Base-by-base conservation (phyloP, 306 rosid species). In the Delonix regia region DNA sequence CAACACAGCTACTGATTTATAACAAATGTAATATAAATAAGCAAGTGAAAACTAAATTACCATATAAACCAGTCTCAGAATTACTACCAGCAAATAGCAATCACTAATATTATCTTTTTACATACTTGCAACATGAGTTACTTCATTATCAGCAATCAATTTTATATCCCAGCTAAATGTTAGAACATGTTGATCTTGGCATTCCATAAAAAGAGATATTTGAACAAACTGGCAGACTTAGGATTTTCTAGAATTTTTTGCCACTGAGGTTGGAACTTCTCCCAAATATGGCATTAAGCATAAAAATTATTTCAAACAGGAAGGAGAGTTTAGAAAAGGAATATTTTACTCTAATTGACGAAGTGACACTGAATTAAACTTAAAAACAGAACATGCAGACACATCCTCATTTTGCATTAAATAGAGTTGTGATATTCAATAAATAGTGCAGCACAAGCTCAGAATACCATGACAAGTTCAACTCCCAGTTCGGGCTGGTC, bases 401-500 rank as follows among this genome's bases (percentile, higher is more conserved):
- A 39, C 18, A 42, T 6, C 49, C 55, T 42, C 21, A 30, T 39
- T 36, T 63, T 8, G 9, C 56, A 64, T n/a, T 0, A 34, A 34
- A 64, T 1, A 76, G 25, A 30, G 9, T 38, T 25, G 12, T 74
- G 33, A 21, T 4, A 38, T 36, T n/a, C 49, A 42, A 62, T 15
- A 52, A 60, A 60, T 36, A 49, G 28, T 68, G 44, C 15, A 62
- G 28, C 21, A 4, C 41, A 8, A 48, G 69, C n/a, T 84, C 88
- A 15, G 38, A 70, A 24, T 91, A 95, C 98, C 97, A 68, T 82
- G 86, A 95, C 90, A 87, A 77, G 84, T 79, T 88, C 95, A 85
- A 87, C 97, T 71, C 99, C 99, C 22, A 95, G 83, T 74, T 93
- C 90, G 83, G 87, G 87, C 78, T 76, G 86, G 79, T 88, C 97